Evolutionary conservation across 805 yeast genomes (phyloP), one percentile per base, ranked within the genome.

Genomic region (Cyberlindnera americana): DNA sequence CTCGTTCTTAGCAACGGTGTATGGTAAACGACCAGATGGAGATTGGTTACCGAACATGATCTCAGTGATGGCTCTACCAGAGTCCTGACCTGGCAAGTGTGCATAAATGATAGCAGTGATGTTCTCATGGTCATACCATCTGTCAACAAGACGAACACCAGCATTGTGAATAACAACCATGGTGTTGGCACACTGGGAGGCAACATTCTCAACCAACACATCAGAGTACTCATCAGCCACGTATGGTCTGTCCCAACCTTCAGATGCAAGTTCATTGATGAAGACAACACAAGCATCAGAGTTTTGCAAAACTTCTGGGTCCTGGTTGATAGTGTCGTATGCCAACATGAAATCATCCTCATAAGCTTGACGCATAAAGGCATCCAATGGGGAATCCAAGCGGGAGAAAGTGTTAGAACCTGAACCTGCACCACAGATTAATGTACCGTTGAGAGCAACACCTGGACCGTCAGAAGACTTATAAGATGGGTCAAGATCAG

Each of bases 191-290:
- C 42, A 39, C 24, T 39, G 24, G 16, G 35, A 28, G 3, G 42
- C 42, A 29, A 39, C 42, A 33, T 39, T 33, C 31, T 24, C 28
- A 16, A 39, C 29, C 32, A 39, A 25, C 2, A 16, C 11, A 19
- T 39, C 42, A 25, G 42, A 39, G 42, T 39, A 39, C 16, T 17
- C 15, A 25, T 39, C 42, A n/a, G 42, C 42, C 6, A 39, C 19
- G 28, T 39, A 29, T 34, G 42, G 42, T 33, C 42, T 33, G 28
- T 39, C 42, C 30, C 31, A 39, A 25, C 42, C 42, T 21, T 39
- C 42, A 18, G 35, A 15, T 4, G 38, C 42, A 12, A 34, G 27
- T 28, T 39, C 38, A n/a, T 39, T 39, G 19, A 39, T 33, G 16
- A 39, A 34, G 23, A 39, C 42, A 15, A 39, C 25, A 21, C 42